Conservation (phyloP, 345 rosid genomes). For the Brassica incana region DNA sequence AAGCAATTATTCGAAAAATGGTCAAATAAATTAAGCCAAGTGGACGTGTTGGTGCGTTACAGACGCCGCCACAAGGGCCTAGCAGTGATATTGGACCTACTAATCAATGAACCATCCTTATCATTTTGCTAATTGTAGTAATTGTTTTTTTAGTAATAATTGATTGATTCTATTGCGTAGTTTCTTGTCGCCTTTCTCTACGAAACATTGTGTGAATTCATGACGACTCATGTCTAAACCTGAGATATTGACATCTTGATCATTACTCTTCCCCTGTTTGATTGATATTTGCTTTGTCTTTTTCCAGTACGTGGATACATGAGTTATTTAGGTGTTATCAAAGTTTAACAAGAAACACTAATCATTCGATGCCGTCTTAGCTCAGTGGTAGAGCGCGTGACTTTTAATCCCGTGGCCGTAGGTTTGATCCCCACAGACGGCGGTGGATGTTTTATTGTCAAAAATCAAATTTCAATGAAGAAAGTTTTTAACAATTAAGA, state of each 20-base stretch:
- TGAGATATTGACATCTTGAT: neutral
- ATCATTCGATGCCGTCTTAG: neutral
- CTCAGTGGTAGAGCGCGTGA: neutral
- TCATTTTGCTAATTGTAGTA: neutral
- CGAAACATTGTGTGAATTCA: neutral
- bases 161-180: neutral
- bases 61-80: neutral
- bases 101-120: slow-evolving; percentile 7
- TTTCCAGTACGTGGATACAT: neutral
- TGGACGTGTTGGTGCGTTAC: slow-evolving; percentile 15
- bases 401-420: too few relatives aligned
- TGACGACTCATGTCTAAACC: neutral
- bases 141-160: neutral
- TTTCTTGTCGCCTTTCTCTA: neutral
- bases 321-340: neutral
- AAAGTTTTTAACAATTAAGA: slow-evolving; percentile 34
- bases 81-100: slow-evolving; percentile 13
- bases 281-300: neutral
- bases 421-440: too few relatives aligned
- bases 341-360: neutral
- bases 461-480: neutral
- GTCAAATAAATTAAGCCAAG: slow-evolving; percentile 36
- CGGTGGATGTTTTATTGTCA: too few relatives aligned
- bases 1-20: neutral
- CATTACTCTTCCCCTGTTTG: neutral